These are phyloP conservation scores for Luffa acutangula DNA, from an alignment of 306 rosid species.

Conservation along the genomic window DNA sequence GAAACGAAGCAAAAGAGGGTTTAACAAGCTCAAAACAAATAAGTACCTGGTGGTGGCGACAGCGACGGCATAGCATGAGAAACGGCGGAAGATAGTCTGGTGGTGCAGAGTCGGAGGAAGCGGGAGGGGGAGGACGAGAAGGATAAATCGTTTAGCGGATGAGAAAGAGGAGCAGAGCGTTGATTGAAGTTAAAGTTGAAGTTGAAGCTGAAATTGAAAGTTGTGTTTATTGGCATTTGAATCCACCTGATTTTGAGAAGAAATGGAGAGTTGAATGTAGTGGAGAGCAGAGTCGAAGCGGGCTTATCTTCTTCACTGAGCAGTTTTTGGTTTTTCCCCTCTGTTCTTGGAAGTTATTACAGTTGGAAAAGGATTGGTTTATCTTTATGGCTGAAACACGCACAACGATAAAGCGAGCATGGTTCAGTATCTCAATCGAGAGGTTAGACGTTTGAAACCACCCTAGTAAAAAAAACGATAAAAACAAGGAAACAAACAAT, in stretches of 20 bases:
- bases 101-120: neutral
- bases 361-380: neutral
- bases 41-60: neutral
- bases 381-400: too few relatives aligned
- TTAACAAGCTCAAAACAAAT: neutral
- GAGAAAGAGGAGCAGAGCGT: neutral
- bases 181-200: neutral
- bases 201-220: neutral
- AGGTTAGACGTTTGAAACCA: too few relatives aligned
- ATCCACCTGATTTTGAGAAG: neutral
- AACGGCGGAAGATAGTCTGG: neutral
- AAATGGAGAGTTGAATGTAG: neutral
- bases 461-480: too few relatives aligned
- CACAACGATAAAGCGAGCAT: too few relatives aligned
- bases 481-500: too few relatives aligned
- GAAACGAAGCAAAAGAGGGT: conserved; percentile 8
- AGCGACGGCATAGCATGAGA: neutral
- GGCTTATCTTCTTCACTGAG: neutral
- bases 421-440: too few relatives aligned
- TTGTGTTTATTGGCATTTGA: neutral
- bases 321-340: neutral
- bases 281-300: neutral
- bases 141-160: neutral
- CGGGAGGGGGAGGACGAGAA: neutral
- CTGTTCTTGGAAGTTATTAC: neutral